Base-by-base conservation (phyloP, 2,329 filamentous ascomycete species). In the Emmonsiellopsis sp. region DNA sequence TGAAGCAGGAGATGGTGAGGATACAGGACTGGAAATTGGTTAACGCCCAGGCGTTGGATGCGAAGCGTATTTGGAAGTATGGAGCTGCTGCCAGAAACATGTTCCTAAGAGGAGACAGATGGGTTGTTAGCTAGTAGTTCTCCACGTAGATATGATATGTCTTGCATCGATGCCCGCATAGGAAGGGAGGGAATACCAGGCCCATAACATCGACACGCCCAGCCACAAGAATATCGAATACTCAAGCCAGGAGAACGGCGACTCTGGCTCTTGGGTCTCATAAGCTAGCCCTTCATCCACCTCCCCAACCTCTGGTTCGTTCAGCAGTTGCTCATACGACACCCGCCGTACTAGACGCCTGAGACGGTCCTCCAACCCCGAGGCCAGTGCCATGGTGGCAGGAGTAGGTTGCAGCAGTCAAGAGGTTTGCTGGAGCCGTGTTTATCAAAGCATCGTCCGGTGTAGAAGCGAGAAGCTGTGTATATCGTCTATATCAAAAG, bases 41-140 rank as follows among this genome's bases (percentile, higher is more conserved):
- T 37, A 85, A 77, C 53, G 94, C 84, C 77, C 83, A 87, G 52
- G 81, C 73, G 65, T 85, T 82, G 56, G 78, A 77, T 45, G 79
- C 74, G 69, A 97, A 95, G 61, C 92, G 88, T 49, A 77, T 78
- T 64, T 91, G 84, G 72, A 97, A 96, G 75, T 97, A 97, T 4
- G 92, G 89, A 1, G 89, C 88, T 7, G 92, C 90, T 45, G 93
- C 92, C 61, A 97, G 82, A 70, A 97, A 96, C 92, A 96, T 96
- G 75, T 97, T 97, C 89, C 89, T 92, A 27, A 5, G 4, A 3
- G 42, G 21, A 27, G 21, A 27, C 21, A 27, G 21, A 27, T 39
- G 39, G n/a, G 36, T 36, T 32, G 32, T 52, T 52, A 46, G 49
- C 17, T 51, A 53, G 34, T 27, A 27, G 21, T 27, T 27, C 21